Evolutionary conservation across 1,139 yeast species (phyloP).

Genomic region (Pichia sp.): DNA sequence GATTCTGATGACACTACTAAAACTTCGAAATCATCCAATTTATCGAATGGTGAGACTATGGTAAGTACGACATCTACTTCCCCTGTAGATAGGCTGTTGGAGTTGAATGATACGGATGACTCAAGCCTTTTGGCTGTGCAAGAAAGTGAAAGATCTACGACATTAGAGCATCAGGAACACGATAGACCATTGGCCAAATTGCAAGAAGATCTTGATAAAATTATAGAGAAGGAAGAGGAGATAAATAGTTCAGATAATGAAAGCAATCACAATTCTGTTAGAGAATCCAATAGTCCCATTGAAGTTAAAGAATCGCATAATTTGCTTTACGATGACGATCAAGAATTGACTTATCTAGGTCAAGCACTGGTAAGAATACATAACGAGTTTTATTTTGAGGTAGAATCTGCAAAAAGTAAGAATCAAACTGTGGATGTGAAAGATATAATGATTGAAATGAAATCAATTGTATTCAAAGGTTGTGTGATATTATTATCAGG

Average conservation of each 20-base stretch:
- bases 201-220: constrained; percentile 65
- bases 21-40: background rate
- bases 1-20: constrained; percentile 6
- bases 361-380: constrained; percentile 60
- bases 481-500: constrained; percentile 79
- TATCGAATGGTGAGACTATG: background rate
- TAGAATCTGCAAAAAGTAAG: constrained; percentile 28
- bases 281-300: constrained; percentile 7
- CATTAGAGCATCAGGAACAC: constrained; percentile 59
- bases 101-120: constrained; percentile 43
- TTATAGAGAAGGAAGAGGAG: constrained; percentile 31
- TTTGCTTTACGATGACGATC: constrained; percentile 71
- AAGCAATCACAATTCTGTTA: background rate
- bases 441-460: constrained; percentile 64
- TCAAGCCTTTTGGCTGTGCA: constrained; percentile 40
- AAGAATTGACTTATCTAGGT: constrained; percentile 61
- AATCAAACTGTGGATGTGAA: constrained; percentile 48
- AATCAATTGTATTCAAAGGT: constrained; percentile 57
- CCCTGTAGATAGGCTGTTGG: constrained; percentile 45
- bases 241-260: background rate
- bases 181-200: constrained; percentile 79
- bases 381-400: constrained; percentile 50
- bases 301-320: constrained; percentile 41
- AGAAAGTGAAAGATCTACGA: constrained; percentile 48
- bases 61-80: constrained; percentile 27